Conservation (phyloP, 139 green algal genomes). For the Chlorella sorokiniana region DNA sequence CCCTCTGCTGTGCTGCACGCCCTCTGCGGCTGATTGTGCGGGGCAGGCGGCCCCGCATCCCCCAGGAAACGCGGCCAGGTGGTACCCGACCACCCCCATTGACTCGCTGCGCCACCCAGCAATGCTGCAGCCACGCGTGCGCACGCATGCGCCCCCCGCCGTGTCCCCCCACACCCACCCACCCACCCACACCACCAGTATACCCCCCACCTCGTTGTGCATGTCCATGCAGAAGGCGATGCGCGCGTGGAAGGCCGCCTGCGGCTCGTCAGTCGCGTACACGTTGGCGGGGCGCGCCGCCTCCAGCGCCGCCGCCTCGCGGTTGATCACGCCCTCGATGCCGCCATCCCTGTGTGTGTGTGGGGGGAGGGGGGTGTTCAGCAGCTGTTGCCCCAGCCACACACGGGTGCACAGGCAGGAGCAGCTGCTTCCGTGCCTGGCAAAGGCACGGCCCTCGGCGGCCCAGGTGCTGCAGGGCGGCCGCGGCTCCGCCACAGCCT, state of each 20-base stretch:
- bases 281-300: constrained; percentile 75
- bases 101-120: too few species aligned
- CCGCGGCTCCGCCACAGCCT: neutral
- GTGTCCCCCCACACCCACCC: neutral
- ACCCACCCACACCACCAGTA: neutral
- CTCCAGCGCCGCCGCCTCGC: constrained; percentile 74
- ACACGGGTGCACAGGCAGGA: too few species aligned
- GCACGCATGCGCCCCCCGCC: neutral
- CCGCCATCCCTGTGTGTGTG: constrained; percentile 69
- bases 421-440: too few species aligned
- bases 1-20: too few species aligned
- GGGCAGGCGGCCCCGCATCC: too few species aligned
- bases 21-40: too few species aligned
- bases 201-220: constrained; percentile 89
- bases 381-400: neutral
- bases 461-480: too few species aligned
- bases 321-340: constrained; percentile 91
- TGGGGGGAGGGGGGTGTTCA: neutral
- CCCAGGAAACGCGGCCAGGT: too few species aligned
- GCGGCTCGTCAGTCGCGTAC: constrained; percentile 72
- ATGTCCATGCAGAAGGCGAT: constrained; percentile 97
- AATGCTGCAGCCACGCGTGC: neutral
- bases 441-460: too few species aligned
- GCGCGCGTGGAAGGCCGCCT: constrained; percentile 91
- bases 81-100: too few species aligned